Evolutionary conservation across 352 stramenopile genomes (phyloP).

Genomic region (Blastocystis sp.): DNA sequence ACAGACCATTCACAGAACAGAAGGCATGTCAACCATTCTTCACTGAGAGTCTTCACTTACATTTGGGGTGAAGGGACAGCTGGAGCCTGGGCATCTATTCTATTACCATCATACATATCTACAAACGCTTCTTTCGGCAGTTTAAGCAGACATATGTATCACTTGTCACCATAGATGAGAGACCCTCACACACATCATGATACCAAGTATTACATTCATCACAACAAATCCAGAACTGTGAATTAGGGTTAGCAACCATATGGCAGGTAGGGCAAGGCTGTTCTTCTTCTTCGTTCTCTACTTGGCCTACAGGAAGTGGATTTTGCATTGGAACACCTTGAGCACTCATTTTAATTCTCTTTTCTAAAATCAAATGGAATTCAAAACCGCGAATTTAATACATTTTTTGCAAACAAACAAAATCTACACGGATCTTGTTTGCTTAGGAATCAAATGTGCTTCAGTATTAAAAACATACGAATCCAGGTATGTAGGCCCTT

Average conservation of each 20-base stretch:
- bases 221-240: conserved; percentile 29
- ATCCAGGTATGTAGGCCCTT: conserved; percentile 77
- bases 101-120: background rate
- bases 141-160: conserved; percentile 44
- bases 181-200: conserved; percentile 38
- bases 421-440: background rate
- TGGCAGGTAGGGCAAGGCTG: background rate
- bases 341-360: background rate
- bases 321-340: background rate
- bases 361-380: too few species aligned
- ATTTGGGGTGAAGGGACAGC: background rate
- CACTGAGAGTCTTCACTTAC: background rate
- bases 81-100: background rate
- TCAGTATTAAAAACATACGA: conserved; percentile 93
- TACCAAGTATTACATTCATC: conserved; percentile 45
- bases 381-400: background rate
- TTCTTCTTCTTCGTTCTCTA: background rate
- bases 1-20: background rate
- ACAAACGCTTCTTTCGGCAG: conserved; percentile 51
- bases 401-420: conserved; percentile 38
- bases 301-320: background rate
- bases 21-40: background rate
- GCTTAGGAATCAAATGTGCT: conserved; percentile 76
- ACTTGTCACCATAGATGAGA: background rate
- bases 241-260: background rate